Percentiles rank a stretch among this genome's conserved stretches.
Conservation (phyloP, 495 filamentous ascomycete genomes). For the Penicillium herquei region DNA sequence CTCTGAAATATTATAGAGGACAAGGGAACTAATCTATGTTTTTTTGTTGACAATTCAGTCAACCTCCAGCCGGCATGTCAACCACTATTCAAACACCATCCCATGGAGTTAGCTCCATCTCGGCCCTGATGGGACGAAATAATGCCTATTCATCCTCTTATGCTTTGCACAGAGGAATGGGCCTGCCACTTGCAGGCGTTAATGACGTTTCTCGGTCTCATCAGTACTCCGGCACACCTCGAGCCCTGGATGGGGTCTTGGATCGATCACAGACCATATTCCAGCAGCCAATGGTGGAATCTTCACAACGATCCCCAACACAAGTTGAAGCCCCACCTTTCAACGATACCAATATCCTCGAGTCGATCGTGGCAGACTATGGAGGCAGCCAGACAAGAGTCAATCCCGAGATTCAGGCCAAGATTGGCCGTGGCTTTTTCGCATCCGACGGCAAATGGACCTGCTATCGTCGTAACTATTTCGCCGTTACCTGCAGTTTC, state of each 20-base stretch:
- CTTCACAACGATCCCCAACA: slow-evolving; percentile 30
- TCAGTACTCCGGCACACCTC: slow-evolving; percentile 36
- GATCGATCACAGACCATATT: slow-evolving; percentile 38
- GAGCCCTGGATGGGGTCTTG: slow-evolving; percentile 30
- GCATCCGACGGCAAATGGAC: slow-evolving; percentile 86
- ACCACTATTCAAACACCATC: slow-evolving; percentile 31
- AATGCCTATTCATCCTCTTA: slow-evolving; percentile 39
- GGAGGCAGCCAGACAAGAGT: slow-evolving; percentile 47
- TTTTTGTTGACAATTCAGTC: slow-evolving; percentile 23
- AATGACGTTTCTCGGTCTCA: slow-evolving; percentile 34
- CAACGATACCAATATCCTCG: slow-evolving; percentile 53
- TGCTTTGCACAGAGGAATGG: slow-evolving; percentile 32
- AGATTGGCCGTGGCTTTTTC: slow-evolving; percentile 94
- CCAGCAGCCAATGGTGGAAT: slow-evolving; percentile 32
- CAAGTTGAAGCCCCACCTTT: slow-evolving; percentile 55
- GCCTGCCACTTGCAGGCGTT: slow-evolving; percentile 32
- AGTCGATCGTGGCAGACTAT: slow-evolving; percentile 56
- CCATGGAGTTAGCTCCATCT: slow-evolving; percentile 24
- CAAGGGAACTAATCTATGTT: too few relatives aligned
- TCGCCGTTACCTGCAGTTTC: slow-evolving; percentile 83
- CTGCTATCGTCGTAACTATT: slow-evolving; percentile 94
- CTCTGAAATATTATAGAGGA: neutral
- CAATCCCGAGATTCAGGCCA: slow-evolving; percentile 74
- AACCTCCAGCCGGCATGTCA: slow-evolving; percentile 39
- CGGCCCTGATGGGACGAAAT: slow-evolving; percentile 33